Evolutionary conservation across 192 early-diverging fungal genomes (phyloP).

Genomic region (Coemansia sp.): DNA sequence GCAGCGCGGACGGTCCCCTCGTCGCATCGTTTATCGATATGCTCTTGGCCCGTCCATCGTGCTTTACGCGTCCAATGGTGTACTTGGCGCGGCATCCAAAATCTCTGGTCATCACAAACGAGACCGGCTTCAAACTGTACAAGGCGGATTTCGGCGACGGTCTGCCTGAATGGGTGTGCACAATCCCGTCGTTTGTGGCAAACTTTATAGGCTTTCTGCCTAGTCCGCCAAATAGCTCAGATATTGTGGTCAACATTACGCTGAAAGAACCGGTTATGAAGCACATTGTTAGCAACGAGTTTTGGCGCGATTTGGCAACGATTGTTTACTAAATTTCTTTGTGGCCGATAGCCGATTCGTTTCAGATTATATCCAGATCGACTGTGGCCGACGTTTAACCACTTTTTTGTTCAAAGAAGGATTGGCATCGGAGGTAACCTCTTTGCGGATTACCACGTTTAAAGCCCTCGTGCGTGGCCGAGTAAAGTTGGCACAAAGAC

Average conservation of each 20-base stretch:
- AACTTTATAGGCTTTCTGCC: constrained; percentile 52
- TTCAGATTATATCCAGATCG: not conserved
- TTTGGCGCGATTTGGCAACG: constrained; percentile 36
- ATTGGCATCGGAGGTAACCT: not conserved
- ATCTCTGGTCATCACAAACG: constrained; percentile 33
- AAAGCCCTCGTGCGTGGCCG: not conserved
- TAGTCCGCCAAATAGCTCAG: constrained; percentile 33
- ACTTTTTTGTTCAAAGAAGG: too few relatives aligned
- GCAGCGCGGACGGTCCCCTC: constrained; percentile 26
- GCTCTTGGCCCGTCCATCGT: constrained; percentile 20
- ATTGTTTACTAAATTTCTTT: constrained; percentile 26
- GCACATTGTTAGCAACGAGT: constrained; percentile 26
- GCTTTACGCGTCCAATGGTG: constrained; percentile 46
- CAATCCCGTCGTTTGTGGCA: constrained; percentile 42
- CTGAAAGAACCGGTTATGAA: constrained; percentile 36
- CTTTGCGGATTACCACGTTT: constrained; percentile 1
- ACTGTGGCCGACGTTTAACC: not conserved
- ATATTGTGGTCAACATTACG: constrained; percentile 43
- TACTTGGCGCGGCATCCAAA: constrained; percentile 28
- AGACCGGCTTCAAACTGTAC: constrained; percentile 43
- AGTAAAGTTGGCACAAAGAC: not conserved
- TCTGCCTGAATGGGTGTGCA: constrained; percentile 41
- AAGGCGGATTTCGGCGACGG: constrained; percentile 43
- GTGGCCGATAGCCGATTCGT: not conserved
- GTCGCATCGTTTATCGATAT: constrained; percentile 43